Percentiles rank a stretch among this genome's conserved stretches.
Conservation (phyloP, 2,329 filamentous ascomycete species). For the Aspergillus fumigatiaffinis region DNA sequence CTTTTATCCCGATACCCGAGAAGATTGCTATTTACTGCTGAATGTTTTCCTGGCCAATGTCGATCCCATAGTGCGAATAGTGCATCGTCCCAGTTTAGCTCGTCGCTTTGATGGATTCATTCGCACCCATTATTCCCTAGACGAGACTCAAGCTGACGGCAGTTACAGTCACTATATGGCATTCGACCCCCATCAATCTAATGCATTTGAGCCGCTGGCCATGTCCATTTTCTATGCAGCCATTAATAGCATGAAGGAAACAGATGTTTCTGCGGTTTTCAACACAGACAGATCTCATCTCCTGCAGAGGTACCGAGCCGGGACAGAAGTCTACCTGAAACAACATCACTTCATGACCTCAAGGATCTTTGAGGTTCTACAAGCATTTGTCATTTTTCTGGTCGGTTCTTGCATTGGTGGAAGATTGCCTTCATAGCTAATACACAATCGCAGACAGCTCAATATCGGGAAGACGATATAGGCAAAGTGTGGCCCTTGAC, state of each 20-base stretch:
- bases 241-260: not conserved
- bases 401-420: too few species aligned
- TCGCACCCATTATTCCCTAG: not conserved
- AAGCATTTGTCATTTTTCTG: too few species aligned
- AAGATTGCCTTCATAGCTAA: too few species aligned
- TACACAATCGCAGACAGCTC: too few species aligned
- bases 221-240: not conserved
- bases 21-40: not conserved
- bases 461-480: too few species aligned
- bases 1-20: not conserved
- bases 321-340: too few species aligned
- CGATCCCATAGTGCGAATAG: not conserved
- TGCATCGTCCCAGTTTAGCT: not conserved
- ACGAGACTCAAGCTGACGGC: not conserved
- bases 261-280: not conserved
- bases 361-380: too few species aligned
- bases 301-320: too few species aligned
- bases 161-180: not conserved
- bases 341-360: too few species aligned
- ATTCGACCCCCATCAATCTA: not conserved
- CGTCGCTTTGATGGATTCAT: not conserved
- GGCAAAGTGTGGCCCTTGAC: too few species aligned
- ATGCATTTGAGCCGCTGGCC: not conserved
- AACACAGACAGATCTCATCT: not conserved
- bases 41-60: not conserved